Evolutionary conservation across 306 rosid species (phyloP).

Genomic region (Cicer yamashitae): DNA sequence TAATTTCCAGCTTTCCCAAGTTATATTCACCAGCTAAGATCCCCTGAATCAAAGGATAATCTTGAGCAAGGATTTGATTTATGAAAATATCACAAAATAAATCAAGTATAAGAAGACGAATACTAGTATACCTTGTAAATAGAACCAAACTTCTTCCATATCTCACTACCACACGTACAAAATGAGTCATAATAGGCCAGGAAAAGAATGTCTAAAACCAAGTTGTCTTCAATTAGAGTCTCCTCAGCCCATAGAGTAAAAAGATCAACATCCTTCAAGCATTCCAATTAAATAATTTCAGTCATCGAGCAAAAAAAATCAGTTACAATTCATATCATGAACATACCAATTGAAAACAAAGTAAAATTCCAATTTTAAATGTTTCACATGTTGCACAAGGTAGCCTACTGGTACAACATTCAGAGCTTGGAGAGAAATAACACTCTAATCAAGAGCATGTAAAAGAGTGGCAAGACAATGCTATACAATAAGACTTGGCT

Average conservation of each 20-base stretch:
- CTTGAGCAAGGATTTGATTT: constrained; percentile 42
- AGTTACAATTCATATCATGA: constrained; percentile 30
- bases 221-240: constrained; percentile 84
- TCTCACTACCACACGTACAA: constrained; percentile 70
- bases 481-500: constrained; percentile 12
- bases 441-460: constrained; percentile 26
- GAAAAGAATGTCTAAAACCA: constrained; percentile 89
- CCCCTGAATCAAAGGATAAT: constrained; percentile 62
- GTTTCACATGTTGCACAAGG: constrained; percentile 29
- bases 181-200: constrained; percentile 83
- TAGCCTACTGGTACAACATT: constrained; percentile 36
- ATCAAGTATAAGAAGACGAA: constrained; percentile 36
- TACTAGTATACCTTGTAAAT: constrained; percentile 69
- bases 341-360: constrained; percentile 33
- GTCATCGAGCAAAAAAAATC: constrained; percentile 41
- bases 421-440: constrained; percentile 18
- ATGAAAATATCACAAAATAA: constrained; percentile 34
- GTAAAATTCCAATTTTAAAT: constrained; percentile 39
- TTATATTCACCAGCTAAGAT: constrained; percentile 76
- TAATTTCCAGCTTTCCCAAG: constrained; percentile 72
- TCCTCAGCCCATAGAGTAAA: constrained; percentile 97
- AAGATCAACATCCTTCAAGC: constrained; percentile 84
- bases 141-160: constrained; percentile 72
- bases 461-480: constrained; percentile 35
- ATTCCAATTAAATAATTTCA: constrained; percentile 30